A percentile compares a stretch with the other conserved stretches of the same genome.
phyloP scores from a whole-genome alignment of 805 yeast species.

The Spathaspora sp. region DNA sequence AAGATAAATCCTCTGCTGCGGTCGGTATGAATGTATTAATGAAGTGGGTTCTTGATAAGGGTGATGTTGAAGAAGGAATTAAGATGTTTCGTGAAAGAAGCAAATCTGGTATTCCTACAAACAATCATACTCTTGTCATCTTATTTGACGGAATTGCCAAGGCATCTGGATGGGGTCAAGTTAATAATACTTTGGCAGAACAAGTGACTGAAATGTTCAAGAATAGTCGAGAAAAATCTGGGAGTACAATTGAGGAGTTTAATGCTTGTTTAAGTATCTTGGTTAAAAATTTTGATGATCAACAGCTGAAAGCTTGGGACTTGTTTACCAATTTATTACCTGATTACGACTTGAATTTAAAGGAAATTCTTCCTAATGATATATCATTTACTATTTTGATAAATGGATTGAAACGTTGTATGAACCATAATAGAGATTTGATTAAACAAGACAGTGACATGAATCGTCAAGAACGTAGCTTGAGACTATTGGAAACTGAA shows the following conservation, averaged over 20 bases:
- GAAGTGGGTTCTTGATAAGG: conserved; percentile 42
- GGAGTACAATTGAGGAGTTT: conserved; percentile 22
- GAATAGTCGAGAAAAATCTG: not conserved
- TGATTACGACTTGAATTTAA: conserved; percentile 9
- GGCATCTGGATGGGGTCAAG: conserved; percentile 29
- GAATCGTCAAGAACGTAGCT: conserved; percentile 15
- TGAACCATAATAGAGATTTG: conserved; percentile 11
- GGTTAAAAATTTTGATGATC: conserved; percentile 28
- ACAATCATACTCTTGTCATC: conserved; percentile 40
- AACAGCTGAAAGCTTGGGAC: conserved; percentile 35
- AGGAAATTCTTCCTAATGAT: conserved; percentile 22
- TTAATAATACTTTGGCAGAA: conserved; percentile 15
- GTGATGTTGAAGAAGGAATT: conserved; percentile 46
- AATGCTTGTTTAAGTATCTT: conserved; percentile 35
- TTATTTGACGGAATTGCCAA: conserved; percentile 34
- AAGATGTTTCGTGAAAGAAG: conserved; percentile 52
- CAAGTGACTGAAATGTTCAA: conserved; percentile 18
- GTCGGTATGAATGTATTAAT: conserved; percentile 65
- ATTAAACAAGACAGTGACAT: conserved; percentile 13
- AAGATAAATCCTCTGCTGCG: conserved; percentile 38
- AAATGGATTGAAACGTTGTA: conserved; percentile 26
- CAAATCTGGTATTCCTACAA: conserved; percentile 56
- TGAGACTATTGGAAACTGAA: conserved; percentile 23
- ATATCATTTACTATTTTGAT: conserved; percentile 38
- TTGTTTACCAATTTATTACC: conserved; percentile 28